A percentile compares a stretch with the other conserved stretches of the same genome.
Evolutionary conservation across 805 yeast species (phyloP).

Genomic region (Candida oleophila): DNA sequence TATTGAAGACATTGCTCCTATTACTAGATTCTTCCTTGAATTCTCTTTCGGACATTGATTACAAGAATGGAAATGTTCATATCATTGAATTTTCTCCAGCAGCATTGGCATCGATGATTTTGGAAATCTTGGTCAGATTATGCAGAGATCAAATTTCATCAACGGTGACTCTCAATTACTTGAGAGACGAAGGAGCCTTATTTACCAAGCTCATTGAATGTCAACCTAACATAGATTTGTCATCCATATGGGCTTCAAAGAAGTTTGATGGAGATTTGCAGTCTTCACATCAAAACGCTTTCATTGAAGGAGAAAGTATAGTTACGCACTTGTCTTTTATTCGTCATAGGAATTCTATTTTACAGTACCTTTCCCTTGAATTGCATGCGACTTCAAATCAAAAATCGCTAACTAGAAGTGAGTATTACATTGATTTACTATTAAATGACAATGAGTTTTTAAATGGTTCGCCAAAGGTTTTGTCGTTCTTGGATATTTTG

Average conservation of each 20-base stretch:
- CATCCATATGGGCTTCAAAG: conserved; percentile 52
- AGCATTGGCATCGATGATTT: conserved; percentile 53
- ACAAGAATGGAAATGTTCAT: conserved; percentile 27
- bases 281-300: conserved; percentile 22
- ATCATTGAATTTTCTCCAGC: conserved; percentile 54
- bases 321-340: conserved; percentile 63
- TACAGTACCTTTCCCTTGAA: conserved; percentile 70
- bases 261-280: conserved; percentile 43
- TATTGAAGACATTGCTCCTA: conserved; percentile 53
- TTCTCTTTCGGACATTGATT: conserved; percentile 37
- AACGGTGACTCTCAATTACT: conserved; percentile 44
- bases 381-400: conserved; percentile 54
- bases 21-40: conserved; percentile 49
- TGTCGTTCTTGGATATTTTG: conserved; percentile 68
- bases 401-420: conserved; percentile 51
- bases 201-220: conserved; percentile 50
- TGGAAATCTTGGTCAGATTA: conserved; percentile 64
- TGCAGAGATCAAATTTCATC: conserved; percentile 59
- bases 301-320: conserved; percentile 35
- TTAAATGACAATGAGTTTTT: conserved; percentile 50
- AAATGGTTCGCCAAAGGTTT: conserved; percentile 62
- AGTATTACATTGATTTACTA: conserved; percentile 51
- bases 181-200: conserved; percentile 47
- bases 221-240: conserved; percentile 54
- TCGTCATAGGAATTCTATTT: conserved; percentile 55